phyloP scores from a whole-genome alignment of 192 early-diverging fungal genomes.

The Coemansia sp. region DNA sequence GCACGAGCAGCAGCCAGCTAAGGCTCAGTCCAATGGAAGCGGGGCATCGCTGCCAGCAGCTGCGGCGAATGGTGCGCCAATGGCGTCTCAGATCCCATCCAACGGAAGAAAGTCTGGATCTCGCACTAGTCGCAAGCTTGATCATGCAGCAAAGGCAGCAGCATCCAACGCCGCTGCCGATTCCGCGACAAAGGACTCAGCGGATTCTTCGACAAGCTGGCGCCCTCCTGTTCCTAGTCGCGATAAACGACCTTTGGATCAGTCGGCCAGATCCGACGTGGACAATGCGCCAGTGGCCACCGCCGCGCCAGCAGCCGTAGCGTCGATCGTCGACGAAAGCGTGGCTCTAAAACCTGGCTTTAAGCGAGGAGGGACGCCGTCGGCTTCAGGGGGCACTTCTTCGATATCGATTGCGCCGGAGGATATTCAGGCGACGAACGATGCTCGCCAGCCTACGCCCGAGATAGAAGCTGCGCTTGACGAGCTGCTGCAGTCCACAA shows the following conservation, averaged over 20 bases:
- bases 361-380: slow-evolving; percentile 19
- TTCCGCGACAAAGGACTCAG: not conserved
- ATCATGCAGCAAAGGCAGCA: slow-evolving; percentile 12
- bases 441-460: slow-evolving; percentile 35
- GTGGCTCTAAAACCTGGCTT: slow-evolving; percentile 2
- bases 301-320: not conserved
- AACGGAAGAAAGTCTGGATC: slow-evolving; percentile 48
- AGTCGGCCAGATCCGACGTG: not conserved
- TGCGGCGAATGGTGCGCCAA: not conserved
- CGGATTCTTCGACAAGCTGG: not conserved
- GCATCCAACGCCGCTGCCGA: slow-evolving; percentile 14
- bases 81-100: slow-evolving; percentile 28
- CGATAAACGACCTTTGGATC: slow-evolving; percentile 17
- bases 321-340: not conserved
- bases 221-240: slow-evolving; percentile 43
- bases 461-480: slow-evolving; percentile 44
- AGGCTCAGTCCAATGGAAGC: not conserved
- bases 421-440: slow-evolving; percentile 16
- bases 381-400: slow-evolving; percentile 8
- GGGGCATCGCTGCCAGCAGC: not conserved
- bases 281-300: not conserved
- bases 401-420: slow-evolving; percentile 14
- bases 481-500: slow-evolving; percentile 25
- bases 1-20: not conserved
- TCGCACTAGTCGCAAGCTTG: slow-evolving; percentile 51